phyloP scores from a whole-genome alignment of 2,329 filamentous ascomycete species.

The Neocatenulostroma microsporum region DNA sequence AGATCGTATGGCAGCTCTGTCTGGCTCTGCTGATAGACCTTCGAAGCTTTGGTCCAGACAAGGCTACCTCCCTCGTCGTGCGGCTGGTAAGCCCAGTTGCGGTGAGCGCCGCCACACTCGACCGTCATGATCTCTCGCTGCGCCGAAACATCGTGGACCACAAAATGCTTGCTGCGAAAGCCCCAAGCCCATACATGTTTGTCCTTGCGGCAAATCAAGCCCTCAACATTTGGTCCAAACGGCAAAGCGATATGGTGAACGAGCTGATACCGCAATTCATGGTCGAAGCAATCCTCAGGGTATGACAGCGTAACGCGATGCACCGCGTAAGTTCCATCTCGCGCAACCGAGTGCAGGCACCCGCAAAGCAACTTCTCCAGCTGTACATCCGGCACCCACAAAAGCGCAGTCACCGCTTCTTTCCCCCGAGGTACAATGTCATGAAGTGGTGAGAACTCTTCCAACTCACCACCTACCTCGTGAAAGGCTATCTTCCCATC shows the following conservation, averaged over 20 bases:
- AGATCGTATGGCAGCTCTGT: conserved; percentile 18
- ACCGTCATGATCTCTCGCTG: conserved; percentile 63
- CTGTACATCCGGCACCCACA: conserved; percentile 14
- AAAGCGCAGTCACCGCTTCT: conserved; percentile 63
- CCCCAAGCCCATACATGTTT: conserved; percentile 65
- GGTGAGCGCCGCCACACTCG: conserved; percentile 77
- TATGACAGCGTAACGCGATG: no score
- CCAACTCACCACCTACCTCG: no score
- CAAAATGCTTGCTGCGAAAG: conserved; percentile 70
- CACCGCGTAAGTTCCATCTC: conserved; percentile 69
- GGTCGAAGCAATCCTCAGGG: no score
- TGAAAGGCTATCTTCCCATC: no score
- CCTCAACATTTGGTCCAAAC: conserved; percentile 69
- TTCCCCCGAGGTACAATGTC: no score
- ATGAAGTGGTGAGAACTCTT: no score
- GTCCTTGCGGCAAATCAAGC: conserved; percentile 51
- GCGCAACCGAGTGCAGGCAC: conserved; percentile 62
- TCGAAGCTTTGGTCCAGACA: conserved; percentile 64
- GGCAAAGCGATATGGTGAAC: conserved; percentile 63
- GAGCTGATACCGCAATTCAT: conserved; percentile 39
- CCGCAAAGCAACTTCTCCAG: no score
- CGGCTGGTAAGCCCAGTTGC: conserved; percentile 58
- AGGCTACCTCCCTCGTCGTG: conserved; percentile 45
- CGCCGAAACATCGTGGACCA: conserved; percentile 69
- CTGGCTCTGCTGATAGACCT: conserved; percentile 18